Base-by-base conservation (phyloP, 768 basidiomycete genomes). In the Calocybe cyanea region DNA sequence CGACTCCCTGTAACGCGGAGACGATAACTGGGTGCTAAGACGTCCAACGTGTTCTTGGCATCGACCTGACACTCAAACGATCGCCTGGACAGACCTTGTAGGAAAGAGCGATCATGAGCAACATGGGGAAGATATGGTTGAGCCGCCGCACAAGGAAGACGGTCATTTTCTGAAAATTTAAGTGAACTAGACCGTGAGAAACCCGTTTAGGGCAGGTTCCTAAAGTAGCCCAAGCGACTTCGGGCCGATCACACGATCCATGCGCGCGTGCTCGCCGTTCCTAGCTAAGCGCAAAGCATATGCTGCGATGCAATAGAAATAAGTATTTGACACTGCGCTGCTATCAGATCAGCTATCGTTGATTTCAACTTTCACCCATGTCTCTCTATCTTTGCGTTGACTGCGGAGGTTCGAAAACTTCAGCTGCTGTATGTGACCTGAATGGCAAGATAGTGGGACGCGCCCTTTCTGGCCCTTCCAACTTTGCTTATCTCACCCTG, bases 51-150 rank as follows among this genome's bases (percentile, higher is more conserved):
- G 49, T 54, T 89, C 86, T 75, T 70, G 71, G 72, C 87, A 85
- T n/a, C 85, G 76, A 74, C 83, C 73, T 87, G 87, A 90, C 87
- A 87, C 87, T 90, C 87, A 63, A 88, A 89, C 85, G 64, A 73
- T 83, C 75, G 79, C 83, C 72, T 85, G 61, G 58, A 67, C 58
- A 57, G 55, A 51, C 64, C 58, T 57, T 61, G 49, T 60, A 51
- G 57, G 60, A 54, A 53, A 64, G 69, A 63, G 74, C 82, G 70
- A 78, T 73, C 72, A 86, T 83, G 87, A 90, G 87, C 87, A 90
- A 90, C 87, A 86, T 78, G 78, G 87, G 87, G 83, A 85, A 85
- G 62, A 63, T 55, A 73, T 77, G 75, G 79, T 80, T 81, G 83
- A 81, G 87, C 73, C 71, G 87, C 87, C 87, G 87, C 87, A 90